Base-by-base conservation (phyloP, 2,329 filamentous ascomycete genomes). In the Aspergillus versicolor region DNA sequence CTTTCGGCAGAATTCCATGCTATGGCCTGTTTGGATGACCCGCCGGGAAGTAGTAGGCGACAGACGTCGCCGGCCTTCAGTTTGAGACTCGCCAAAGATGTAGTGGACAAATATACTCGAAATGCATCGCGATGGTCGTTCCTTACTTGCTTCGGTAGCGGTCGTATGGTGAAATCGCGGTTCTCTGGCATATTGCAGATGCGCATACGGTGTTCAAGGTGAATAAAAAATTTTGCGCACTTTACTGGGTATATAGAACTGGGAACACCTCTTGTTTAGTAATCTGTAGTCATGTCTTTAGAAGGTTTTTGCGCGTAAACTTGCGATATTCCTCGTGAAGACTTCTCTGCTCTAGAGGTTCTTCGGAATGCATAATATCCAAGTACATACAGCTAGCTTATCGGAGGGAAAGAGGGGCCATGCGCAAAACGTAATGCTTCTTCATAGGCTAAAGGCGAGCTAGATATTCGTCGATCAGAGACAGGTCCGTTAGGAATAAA, bases 1-100 rank as follows among this genome's bases (percentile, higher is more conserved):
- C 87, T 86, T 70, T 87, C 78, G 5, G 79, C 69, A 3, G 84
- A 82, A 41, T 79, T 75, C 86, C 86, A 89, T 11, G 83, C 85
- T 64, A 88, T 81, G n/a, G 83, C 86, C 51, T 80, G 79, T 46
- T 80, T 83, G n/a, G 74, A 71, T 11, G 69, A 61, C 21, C 75
- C 78, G 47, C 76, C 70, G 3, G 66, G 63, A 40, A 68, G 57
- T 38, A 67, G 67, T 43, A 77, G 42, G 37, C 52, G 77, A 65
- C 85, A 86, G 12, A 82, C 70, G 62, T 88, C 84, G 40, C 85
- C 86, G n/a, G 81, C 74, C 43, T 78, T 77, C 17, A 89, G 73
- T 55, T 79, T 79, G 9, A 86, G 71, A 27, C 77, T 74, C 49
- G 83, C 77, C 21, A 88, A 75, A 24, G 83, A 82, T 37, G 83